Conservation (phyloP, 2,329 filamentous ascomycete genomes). For the Cladophialophora chaetospira region DNA sequence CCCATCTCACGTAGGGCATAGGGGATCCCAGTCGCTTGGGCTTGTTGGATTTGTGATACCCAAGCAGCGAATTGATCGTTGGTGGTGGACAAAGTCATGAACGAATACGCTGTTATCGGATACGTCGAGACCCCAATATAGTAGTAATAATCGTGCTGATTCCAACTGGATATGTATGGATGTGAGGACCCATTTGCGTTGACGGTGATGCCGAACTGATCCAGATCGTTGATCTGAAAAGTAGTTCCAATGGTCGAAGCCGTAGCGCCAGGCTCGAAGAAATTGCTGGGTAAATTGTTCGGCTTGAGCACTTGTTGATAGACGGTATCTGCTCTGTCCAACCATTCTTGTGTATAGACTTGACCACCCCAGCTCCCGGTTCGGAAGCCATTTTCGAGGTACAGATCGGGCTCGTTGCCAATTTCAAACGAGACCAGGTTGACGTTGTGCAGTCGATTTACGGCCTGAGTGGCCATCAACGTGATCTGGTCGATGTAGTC, state of each 20-base stretch:
- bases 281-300: constrained; percentile 42
- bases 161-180: constrained; percentile 48
- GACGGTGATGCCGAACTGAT: constrained; percentile 43
- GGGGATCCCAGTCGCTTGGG: constrained; percentile 45
- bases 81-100: constrained; percentile 51
- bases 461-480: constrained; percentile 40
- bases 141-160: constrained; percentile 58
- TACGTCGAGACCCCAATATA: constrained; percentile 52
- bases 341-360: constrained; percentile 50
- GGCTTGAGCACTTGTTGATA: constrained; percentile 50
- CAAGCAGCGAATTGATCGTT: constrained; percentile 53
- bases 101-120: constrained; percentile 47
- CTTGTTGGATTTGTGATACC: constrained; percentile 48
- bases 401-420: constrained; percentile 38
- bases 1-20: constrained; percentile 57
- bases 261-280: constrained; percentile 54
- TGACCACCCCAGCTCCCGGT: constrained; percentile 47
- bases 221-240: constrained; percentile 50
- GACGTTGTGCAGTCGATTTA: constrained; percentile 28
- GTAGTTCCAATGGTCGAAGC: constrained; percentile 55
- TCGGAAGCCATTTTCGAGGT: constrained; percentile 48
- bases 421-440: constrained; percentile 38
- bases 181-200: constrained; percentile 39
- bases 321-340: constrained; percentile 47
- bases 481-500: constrained; percentile 50